A percentile compares a stretch with the other conserved stretches of the same genome.
Evolutionary conservation across 1,284 basidiomycete genomes (phyloP).

Genomic region (Puccinia hordei): DNA sequence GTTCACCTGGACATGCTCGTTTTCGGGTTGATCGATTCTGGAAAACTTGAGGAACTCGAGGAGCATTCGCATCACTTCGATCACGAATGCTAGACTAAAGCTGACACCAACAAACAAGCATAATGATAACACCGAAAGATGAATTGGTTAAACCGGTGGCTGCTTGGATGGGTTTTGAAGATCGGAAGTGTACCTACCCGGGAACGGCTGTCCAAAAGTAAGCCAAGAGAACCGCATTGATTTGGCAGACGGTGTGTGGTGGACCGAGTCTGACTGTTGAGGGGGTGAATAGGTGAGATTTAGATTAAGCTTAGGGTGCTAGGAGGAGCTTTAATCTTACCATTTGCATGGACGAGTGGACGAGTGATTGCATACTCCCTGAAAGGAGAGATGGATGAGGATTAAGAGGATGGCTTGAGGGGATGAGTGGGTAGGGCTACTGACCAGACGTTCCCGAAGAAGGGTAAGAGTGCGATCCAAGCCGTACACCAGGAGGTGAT

Average conservation of each 20-base stretch:
- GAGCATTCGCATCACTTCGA: conserved; percentile 40
- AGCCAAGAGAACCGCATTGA: conserved; percentile 46
- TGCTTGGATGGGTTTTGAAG: too few relatives aligned
- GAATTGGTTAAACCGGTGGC: background rate
- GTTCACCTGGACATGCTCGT: too few relatives aligned
- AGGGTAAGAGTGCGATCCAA: conserved; percentile 41
- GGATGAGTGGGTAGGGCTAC: background rate
- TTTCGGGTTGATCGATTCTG: background rate
- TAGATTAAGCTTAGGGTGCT: too few relatives aligned
- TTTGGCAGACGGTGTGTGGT: conserved; percentile 34
- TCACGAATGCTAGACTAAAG: conserved; percentile 28
- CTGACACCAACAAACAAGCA: background rate
- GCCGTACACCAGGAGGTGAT: conserved; percentile 45
- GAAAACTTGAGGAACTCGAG: conserved; percentile 16
- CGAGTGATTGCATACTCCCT: conserved; percentile 8
- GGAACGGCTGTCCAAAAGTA: conserved; percentile 42
- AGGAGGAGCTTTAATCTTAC: conserved; percentile 7
- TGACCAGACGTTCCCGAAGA: conserved; percentile 39
- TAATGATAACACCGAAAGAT: background rate
- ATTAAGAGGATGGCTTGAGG: background rate
- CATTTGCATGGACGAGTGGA: conserved; percentile 34
- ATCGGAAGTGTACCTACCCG: too few relatives aligned
- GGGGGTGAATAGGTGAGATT: background rate
- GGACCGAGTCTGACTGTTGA: conserved; percentile 34
- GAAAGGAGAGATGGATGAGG: background rate